Conservation (phyloP, 129 eudicot genomes). For the Apium graveolens region DNA sequence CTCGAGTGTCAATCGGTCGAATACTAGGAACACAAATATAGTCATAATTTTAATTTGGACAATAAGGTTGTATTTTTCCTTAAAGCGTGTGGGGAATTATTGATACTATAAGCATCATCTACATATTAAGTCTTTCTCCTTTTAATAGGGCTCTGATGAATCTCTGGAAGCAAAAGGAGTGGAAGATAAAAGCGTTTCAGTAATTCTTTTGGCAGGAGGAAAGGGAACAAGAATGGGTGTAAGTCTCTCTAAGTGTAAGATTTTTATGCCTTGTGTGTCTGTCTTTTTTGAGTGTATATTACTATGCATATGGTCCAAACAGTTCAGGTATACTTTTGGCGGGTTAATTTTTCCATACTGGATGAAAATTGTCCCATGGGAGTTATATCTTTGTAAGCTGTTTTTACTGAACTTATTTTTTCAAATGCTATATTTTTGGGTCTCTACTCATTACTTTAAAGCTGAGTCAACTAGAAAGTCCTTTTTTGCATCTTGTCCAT, state of each 20-base stretch:
- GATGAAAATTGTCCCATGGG: neutral
- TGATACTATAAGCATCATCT: neutral
- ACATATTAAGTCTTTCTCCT: neutral
- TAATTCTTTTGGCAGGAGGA: slow-evolving; percentile 96
- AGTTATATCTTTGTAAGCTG: no score
- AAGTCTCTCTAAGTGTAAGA: slow-evolving; percentile 5
- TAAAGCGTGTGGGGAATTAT: neutral
- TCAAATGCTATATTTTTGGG: neutral
- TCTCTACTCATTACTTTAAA: neutral
- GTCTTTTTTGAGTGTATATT: neutral
- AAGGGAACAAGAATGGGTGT: slow-evolving; percentile 97
- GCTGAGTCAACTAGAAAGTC: neutral
- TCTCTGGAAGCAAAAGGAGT: slow-evolving; percentile 23
- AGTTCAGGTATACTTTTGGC: neutral
- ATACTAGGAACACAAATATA: neutral
- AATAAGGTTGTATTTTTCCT: neutral
- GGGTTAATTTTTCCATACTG: neutral
- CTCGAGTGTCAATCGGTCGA: neutral
- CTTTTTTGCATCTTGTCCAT: neutral
- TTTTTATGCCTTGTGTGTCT: neutral
- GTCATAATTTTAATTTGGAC: neutral
- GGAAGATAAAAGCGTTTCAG: slow-evolving; percentile 85
- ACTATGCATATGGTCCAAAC: neutral
- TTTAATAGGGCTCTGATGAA: slow-evolving; percentile 29
- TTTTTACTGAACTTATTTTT: no score